phyloP scores from a whole-genome alignment of 2,329 filamentous ascomycete genomes.

The Acarospora socialis region DNA sequence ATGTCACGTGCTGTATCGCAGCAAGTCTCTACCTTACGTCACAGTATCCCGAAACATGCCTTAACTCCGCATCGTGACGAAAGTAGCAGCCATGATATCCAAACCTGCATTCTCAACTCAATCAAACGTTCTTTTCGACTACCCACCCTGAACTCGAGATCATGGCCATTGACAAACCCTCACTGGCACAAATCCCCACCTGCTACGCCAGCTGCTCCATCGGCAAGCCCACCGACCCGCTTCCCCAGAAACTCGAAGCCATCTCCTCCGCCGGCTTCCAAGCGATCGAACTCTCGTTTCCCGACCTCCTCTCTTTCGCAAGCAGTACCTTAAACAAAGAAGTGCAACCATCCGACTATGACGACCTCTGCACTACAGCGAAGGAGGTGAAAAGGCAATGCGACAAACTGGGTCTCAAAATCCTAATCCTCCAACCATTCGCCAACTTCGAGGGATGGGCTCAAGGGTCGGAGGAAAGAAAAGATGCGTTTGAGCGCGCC shows the following conservation, averaged over 20 bases:
- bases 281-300: slow-evolving; percentile 61
- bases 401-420: slow-evolving; percentile 38
- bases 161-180: slow-evolving; percentile 6
- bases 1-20: too few relatives aligned
- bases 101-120: too few relatives aligned
- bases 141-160: too few relatives aligned
- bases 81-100: too few relatives aligned
- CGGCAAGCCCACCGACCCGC: slow-evolving; percentile 21
- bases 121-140: too few relatives aligned
- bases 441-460: slow-evolving; percentile 65
- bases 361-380: slow-evolving; percentile 41
- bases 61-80: too few relatives aligned
- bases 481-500: slow-evolving; percentile 49
- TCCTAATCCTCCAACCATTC: slow-evolving; percentile 65
- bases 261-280: slow-evolving; percentile 34
- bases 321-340: slow-evolving; percentile 35
- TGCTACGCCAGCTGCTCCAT: slow-evolving; percentile 32
- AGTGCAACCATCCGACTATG: slow-evolving; percentile 44
- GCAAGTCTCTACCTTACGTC: too few relatives aligned
- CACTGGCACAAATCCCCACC: slow-evolving; percentile 18
- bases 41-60: too few relatives aligned
- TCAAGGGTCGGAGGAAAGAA: slow-evolving; percentile 39
- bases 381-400: slow-evolving; percentile 41
- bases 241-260: slow-evolving; percentile 26
- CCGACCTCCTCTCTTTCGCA: slow-evolving; percentile 54